Evolutionary conservation across 495 filamentous ascomycete species (phyloP).

Genomic region (Immersiella caudata): DNA sequence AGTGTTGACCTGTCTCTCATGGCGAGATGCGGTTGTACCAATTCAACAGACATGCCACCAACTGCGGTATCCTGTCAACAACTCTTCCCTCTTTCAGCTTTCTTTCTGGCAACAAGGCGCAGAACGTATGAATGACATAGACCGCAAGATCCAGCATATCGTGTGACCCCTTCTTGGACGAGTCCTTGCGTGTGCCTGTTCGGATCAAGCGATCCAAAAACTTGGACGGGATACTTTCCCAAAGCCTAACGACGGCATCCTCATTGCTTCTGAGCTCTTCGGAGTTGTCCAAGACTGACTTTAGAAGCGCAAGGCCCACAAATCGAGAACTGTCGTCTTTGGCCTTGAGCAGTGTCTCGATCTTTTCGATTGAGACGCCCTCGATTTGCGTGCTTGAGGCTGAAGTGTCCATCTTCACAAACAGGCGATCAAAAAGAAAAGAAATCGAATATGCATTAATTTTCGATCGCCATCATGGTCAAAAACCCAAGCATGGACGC

Average conservation of each 20-base stretch:
- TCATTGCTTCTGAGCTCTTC: slow-evolving; percentile 47
- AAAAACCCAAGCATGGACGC: background rate
- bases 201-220: slow-evolving; percentile 64
- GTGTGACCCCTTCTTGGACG: slow-evolving; percentile 33
- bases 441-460: background rate
- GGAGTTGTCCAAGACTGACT: slow-evolving; percentile 60
- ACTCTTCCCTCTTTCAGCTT: slow-evolving; percentile 47
- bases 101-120: slow-evolving; percentile 51
- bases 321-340: slow-evolving; percentile 67
- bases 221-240: slow-evolving; percentile 58
- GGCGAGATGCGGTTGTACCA: slow-evolving; percentile 46
- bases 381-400: slow-evolving; percentile 10
- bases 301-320: slow-evolving; percentile 66
- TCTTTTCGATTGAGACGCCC: slow-evolving; percentile 39
- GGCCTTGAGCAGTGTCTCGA: slow-evolving; percentile 52
- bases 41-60: slow-evolving; percentile 52
- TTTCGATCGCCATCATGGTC: background rate
- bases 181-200: slow-evolving; percentile 41
- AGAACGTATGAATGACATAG: slow-evolving; percentile 61
- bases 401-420: background rate
- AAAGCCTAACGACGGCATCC: slow-evolving; percentile 41
- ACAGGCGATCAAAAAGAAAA: background rate
- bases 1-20: slow-evolving; percentile 15
- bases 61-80: slow-evolving; percentile 49
- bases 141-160: slow-evolving; percentile 66